A percentile compares a stretch with the other conserved stretches of the same genome.
Conservation (phyloP, 2,329 filamentous ascomycete species). For the Knufia fluminis region DNA sequence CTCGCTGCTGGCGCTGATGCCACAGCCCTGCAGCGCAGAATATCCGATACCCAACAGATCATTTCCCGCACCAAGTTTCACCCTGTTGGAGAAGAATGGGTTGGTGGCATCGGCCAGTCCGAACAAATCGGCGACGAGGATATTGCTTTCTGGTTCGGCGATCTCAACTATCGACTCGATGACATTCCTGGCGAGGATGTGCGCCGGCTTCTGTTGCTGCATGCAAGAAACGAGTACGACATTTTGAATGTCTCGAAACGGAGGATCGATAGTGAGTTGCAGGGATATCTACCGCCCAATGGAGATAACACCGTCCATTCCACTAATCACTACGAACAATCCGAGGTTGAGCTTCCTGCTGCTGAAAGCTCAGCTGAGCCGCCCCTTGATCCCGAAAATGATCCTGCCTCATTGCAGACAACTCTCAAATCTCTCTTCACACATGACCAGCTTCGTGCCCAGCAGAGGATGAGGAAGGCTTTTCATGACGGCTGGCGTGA, state of each 20-base stretch:
- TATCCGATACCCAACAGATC: slow-evolving; percentile 83
- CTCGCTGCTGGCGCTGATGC: slow-evolving; percentile 78
- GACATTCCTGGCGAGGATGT: slow-evolving; percentile 86
- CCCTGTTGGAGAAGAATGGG: slow-evolving; percentile 55
- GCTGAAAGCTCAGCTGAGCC: slow-evolving; percentile 40
- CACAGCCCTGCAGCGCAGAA: slow-evolving; percentile 66
- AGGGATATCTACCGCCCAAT: slow-evolving; percentile 14
- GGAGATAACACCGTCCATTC: not conserved
- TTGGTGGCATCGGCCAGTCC: slow-evolving; percentile 48
- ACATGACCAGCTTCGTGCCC: slow-evolving; percentile 73
- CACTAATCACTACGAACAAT: slow-evolving; percentile 11
- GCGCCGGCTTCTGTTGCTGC: slow-evolving; percentile 69
- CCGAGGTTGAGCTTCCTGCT: slow-evolving; percentile 45
- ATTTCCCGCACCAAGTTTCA: slow-evolving; percentile 66
- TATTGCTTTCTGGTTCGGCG: slow-evolving; percentile 91
- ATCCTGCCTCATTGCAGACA: slow-evolving; percentile 78
- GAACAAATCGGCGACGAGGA: slow-evolving; percentile 80
- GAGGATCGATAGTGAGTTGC: slow-evolving; percentile 23
- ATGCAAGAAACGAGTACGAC: slow-evolving; percentile 70
- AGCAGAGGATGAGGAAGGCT: slow-evolving; percentile 65
- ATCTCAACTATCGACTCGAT: slow-evolving; percentile 88
- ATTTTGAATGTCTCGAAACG: slow-evolving; percentile 34
- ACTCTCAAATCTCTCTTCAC: slow-evolving; percentile 78
- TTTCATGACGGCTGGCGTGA: slow-evolving; percentile 92
- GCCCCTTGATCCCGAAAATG: slow-evolving; percentile 57